Evolutionary conservation across 1,284 basidiomycete species (phyloP), one percentile per base, ranked within the genome.

Genomic region (Nidula niveotomentosa): DNA sequence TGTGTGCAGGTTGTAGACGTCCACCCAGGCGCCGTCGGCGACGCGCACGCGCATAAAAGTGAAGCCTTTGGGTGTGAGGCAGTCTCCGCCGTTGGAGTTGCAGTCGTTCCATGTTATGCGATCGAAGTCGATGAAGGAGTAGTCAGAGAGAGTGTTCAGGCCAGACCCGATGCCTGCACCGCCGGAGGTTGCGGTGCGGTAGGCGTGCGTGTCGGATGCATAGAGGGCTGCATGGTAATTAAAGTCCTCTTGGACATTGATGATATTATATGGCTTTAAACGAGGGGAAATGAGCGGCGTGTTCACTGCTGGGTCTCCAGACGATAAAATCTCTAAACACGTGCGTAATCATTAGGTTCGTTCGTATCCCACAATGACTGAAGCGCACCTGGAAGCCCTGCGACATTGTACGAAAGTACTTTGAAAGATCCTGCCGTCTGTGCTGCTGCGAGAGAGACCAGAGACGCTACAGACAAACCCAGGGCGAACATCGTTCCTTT

Each of bases 171-270:
- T 62, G 0, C 56, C 65, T 39, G 67, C 72, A 2, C 67, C 69
- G 12, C 71, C 69, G n/a, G 69, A 73, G 0, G 72, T 74, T 2
- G 68, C 58, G 5, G 73, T 74, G 47, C 73, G 70, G 56, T 63
- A 71, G 8, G 67, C 52, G 56, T 75, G 72, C 33, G 58, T 64
- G 56, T 75, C 72, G 18, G 57, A 57, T 6, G 63, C 68, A 50
- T 75, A 74, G 15, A 75, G 61, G 8, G 61, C 65, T 17, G 68
- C 68, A 48, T 75, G 70, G 51, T 68, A 74, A 53, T 75, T 74
- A 65, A 75, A 74, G 54, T 75, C 73, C 59, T 74, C 73, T 56
- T 75, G 68, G 12, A 75, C 72, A 46, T 75, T 66, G 48, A 75
- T 67, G 47, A 75, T 60, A 51, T 67, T 69, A 56, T 68, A 74